Evolutionary conservation across 805 yeast genomes (phyloP).

Genomic region (Schwanniomyces vanrijiae): DNA sequence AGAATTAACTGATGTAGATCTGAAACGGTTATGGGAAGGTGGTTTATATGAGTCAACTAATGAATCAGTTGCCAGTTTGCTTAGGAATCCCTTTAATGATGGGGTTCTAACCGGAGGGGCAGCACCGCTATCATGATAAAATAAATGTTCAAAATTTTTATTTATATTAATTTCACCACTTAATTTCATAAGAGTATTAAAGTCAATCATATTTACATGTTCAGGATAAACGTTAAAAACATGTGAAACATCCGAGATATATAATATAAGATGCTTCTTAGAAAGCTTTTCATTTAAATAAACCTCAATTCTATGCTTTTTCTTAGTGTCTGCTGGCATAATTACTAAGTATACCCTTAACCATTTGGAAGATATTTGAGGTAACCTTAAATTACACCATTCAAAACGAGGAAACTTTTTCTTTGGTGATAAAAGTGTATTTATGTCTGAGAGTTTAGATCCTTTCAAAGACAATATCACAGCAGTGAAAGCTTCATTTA

Average conservation of each 20-base stretch:
- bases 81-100: conserved; percentile 7
- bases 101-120: conserved; percentile 13
- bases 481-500: conserved; percentile 66
- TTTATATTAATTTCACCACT: conserved; percentile 55
- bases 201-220: conserved; percentile 54
- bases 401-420: conserved; percentile 51
- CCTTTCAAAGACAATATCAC: conserved; percentile 61
- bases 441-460: conserved; percentile 54
- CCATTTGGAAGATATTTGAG: conserved; percentile 61
- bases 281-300: conserved; percentile 48
- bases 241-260: conserved; percentile 44
- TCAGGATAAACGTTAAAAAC: conserved; percentile 62
- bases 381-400: conserved; percentile 64
- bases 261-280: conserved; percentile 53
- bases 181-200: conserved; percentile 54
- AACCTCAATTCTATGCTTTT: conserved; percentile 53
- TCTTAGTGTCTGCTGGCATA: conserved; percentile 44
- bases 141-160: conserved; percentile 34
- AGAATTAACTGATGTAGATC: conserved; percentile 22
- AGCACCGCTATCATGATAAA: conserved; percentile 15
- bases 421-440: conserved; percentile 52
- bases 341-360: conserved; percentile 52
- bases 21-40: conserved; percentile 10
- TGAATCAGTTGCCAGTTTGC: conserved; percentile 13
- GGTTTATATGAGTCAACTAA: conserved; percentile 1